Conservation (phyloP, 2,329 filamentous ascomycete genomes). For the Aspergillus hiratsukae region DNA sequence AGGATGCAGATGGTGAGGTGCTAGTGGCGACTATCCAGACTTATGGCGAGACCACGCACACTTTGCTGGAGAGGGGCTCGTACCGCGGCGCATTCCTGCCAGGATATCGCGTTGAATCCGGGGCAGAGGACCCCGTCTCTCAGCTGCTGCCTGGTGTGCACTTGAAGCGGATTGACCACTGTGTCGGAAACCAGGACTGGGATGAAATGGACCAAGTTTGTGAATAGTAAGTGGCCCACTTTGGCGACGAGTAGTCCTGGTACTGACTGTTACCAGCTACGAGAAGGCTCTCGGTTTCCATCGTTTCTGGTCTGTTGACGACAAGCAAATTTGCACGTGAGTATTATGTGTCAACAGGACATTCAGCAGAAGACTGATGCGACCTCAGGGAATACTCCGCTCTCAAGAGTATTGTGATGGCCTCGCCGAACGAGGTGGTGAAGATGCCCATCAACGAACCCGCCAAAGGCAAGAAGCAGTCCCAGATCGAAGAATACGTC, state of each 20-base stretch:
- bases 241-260: neutral
- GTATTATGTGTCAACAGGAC: constrained; percentile 6
- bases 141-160: constrained; percentile 57
- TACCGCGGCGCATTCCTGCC: constrained; percentile 80
- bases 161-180: constrained; percentile 83
- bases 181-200: constrained; percentile 96
- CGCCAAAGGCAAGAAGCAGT: constrained; percentile 81
- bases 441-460: constrained; percentile 99
- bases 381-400: constrained; percentile 68
- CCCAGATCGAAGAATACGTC: constrained; percentile 91
- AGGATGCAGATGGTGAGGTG: constrained; percentile 62
- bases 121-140: constrained; percentile 42
- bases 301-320: constrained; percentile 96
- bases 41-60: constrained; percentile 94
- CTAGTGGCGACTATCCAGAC: constrained; percentile 77
- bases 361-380: neutral
- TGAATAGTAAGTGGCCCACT: constrained; percentile 46
- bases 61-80: constrained; percentile 67
- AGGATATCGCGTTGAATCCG: constrained; percentile 62
- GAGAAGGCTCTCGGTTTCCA: constrained; percentile 88
- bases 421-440: constrained; percentile 74
- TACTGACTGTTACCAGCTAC: constrained; percentile 53
- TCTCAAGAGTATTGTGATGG: constrained; percentile 85
- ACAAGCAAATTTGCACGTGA: constrained; percentile 76
- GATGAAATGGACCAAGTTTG: constrained; percentile 70